Evolutionary conservation across 2,329 filamentous ascomycete genomes (phyloP), one percentile per base, ranked within the genome.

Genomic region (Exophiala xenobiotica): DNA sequence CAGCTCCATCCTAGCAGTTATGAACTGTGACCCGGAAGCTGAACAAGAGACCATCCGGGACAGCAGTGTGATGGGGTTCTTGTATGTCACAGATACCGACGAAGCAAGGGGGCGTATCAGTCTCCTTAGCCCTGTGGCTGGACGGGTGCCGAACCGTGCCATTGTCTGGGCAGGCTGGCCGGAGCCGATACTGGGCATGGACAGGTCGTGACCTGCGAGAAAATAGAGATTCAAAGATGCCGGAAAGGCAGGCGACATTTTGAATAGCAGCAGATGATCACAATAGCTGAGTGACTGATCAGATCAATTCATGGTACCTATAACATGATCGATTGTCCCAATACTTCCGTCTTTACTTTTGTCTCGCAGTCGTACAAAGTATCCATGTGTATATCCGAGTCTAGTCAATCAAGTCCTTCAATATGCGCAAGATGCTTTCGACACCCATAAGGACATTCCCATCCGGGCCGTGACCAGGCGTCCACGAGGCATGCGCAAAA

Each of bases 21-120:
- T 95, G 69, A 84, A 90, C 65, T 90, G 87, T 39, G 78, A 81
- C 2, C 70, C 81, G 0, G 83, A 80, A 40, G 90, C 93, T 54
- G 73, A 80, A 1, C 79, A 86, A 5, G 79, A 82, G 1, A 54
- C 46, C 11, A 84, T 97, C 38, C 81, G 89, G 9, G 86, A 91
- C 61, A 84, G 90, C 6, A 87, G 86, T 49, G 85, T 97, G 23
- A 87, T 95, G 79, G 93, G 93, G 0, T 99, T 95, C 65, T 80
- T 96, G 23, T 96, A 96, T 64, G 87, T 97, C 12, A 86, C 89
- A 1, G 89, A 96, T 56, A 89, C 97, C 3, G 91, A 99, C 64
- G 87, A 89, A 65, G 85, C 87, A 61, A 87, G 87, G 68, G 83
- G 83, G 60, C 87, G 88, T 67, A 77, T 96, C 24, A 87, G 88